Evolutionary conservation across 2,329 filamentous ascomycete species (phyloP), one percentile per base, ranked within the genome.

Genomic region (Berkeleyomyces rouxiae): DNA sequence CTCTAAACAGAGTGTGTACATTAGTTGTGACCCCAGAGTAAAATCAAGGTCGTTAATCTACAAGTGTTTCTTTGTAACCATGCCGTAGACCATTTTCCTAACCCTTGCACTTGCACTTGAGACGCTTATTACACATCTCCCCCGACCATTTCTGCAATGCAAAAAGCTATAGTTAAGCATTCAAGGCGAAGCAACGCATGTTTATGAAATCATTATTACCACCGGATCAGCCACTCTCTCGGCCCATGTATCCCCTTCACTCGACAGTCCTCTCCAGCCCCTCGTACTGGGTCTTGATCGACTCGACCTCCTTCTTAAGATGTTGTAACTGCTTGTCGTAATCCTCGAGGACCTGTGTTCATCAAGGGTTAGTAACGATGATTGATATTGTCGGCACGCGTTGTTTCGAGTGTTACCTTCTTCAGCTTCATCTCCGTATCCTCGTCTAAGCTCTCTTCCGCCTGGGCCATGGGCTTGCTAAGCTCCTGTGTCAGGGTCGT

Each of bases 241-340:
- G 11, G 23, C 44, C 31, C 36, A 39, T 23, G 39, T 5, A 3
- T n/a, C 51, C 7, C 33, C 33, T 51, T n/a, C 16, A 46, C 43
- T 46, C 40, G 7, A 13, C 11, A 7, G 77, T 78, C 69, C 76
- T 77, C 67, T 81, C 77, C 79, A 80, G 83, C 36, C 77, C 74
- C 10, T 77, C 74, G 65, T 78, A 82, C 65, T 83, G 81, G 49
- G 78, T 76, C 67, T 80, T 80, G 67, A 84, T 76, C 59, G 81
- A 78, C 70, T 86, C 84, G 11, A 85, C 76, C 70, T 90, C 85
- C 70, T 84, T 85, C 73, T 84, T 87, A 66, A 95, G 76, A 70
- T 91, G 86, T 70, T 81, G 78, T 42, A 93, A 77, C 75, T 92
- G 88, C 71, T 85, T 87, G 71, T 91, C 86, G 71, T 91, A 92